A percentile compares a stretch with the other conserved stretches of the same genome.
Evolutionary conservation across 192 early-diverging fungal species (phyloP).

Genomic region (Tieghemiomyces parasiticus): DNA sequence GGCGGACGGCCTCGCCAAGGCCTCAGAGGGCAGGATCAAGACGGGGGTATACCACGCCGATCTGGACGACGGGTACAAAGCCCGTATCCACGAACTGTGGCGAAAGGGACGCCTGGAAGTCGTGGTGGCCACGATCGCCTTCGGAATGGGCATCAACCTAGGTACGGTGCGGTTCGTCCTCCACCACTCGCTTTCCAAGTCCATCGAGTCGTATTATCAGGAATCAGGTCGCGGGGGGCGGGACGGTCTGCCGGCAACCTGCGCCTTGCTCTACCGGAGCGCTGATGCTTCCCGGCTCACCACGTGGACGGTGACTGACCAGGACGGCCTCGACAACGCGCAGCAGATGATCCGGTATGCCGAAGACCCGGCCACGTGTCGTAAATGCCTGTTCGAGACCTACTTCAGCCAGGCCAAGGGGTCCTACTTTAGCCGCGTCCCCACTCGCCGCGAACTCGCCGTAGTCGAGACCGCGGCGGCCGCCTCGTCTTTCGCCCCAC

Average conservation of each 20-base stretch:
- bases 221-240: slow-evolving; percentile 59
- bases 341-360: slow-evolving; percentile 45
- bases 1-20: slow-evolving; percentile 26
- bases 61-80: slow-evolving; percentile 28
- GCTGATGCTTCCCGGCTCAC: slow-evolving; percentile 46
- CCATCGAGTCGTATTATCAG: slow-evolving; percentile 50
- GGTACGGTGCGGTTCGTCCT: slow-evolving; percentile 33
- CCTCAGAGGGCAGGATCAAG: slow-evolving; percentile 27
- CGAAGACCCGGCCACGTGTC: slow-evolving; percentile 41
- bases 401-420: slow-evolving; percentile 31
- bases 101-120: slow-evolving; percentile 19
- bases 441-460: slow-evolving; percentile 13
- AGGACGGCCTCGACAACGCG: slow-evolving; percentile 41
- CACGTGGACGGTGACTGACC: slow-evolving; percentile 37
- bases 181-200: slow-evolving; percentile 29
- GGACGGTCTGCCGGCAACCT: slow-evolving; percentile 50
- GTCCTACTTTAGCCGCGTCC: slow-evolving; percentile 18
- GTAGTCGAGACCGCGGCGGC: background rate
- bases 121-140: slow-evolving; percentile 32
- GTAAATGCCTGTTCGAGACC: slow-evolving; percentile 38
- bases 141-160: slow-evolving; percentile 36
- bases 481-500: slow-evolving; percentile 6
- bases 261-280: slow-evolving; percentile 46
- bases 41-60: slow-evolving; percentile 51
- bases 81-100: slow-evolving; percentile 26